Base-by-base conservation (phyloP, 164 flowering plant species). In the Tetrastigma voinierianum region DNA sequence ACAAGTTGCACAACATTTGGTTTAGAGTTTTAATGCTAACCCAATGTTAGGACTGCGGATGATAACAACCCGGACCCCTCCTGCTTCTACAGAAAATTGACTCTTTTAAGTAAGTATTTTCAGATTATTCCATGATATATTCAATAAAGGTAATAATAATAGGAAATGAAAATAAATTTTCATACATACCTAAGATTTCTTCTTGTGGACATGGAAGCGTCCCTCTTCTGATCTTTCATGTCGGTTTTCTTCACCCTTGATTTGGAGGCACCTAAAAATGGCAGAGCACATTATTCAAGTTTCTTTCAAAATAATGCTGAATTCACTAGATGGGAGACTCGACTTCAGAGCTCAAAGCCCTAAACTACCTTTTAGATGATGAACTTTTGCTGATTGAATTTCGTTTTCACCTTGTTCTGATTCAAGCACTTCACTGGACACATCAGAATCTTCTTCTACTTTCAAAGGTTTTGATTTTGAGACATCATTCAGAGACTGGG, bases 341-440 rank as follows among this genome's bases (percentile, higher is more conserved):
- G n/a, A n/a, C 16, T 24, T n/a, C 21, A 62, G 66, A 54, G 62
- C 44, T 57, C 16, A 0, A 32, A 32, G 8, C 40, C 40, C 40
- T 32, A 23, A 68, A 61, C 53, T 58, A 87, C 97, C 91, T 85
- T 70, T 80, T 11, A 43, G 63, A 44, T 21, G n/a, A n/a, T n/a
- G 18, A 61, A 56, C 46, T 25, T n/a, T 62, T 23, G 84, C 72
- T 13, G 87, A 80, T 62, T 77, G 84, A 64, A 85, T 76, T 76
- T 89, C 90, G 46, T 51, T 40, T 10, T 62, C 80, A 47, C 58
- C 76, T 32, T 54, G 58, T 66, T 81, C 85, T 17, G 66, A 24
- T 64, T 81, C 84, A 54, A 77, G 74, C 68, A 81, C 65, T 55
- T 74, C 86, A 74, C 87, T 78, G 13, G 84, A 81, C 53, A 72